Evolutionary conservation across 345 rosid species (phyloP), one percentile per base, ranked within the genome.

Genomic region (Noccaea bulbosa): DNA sequence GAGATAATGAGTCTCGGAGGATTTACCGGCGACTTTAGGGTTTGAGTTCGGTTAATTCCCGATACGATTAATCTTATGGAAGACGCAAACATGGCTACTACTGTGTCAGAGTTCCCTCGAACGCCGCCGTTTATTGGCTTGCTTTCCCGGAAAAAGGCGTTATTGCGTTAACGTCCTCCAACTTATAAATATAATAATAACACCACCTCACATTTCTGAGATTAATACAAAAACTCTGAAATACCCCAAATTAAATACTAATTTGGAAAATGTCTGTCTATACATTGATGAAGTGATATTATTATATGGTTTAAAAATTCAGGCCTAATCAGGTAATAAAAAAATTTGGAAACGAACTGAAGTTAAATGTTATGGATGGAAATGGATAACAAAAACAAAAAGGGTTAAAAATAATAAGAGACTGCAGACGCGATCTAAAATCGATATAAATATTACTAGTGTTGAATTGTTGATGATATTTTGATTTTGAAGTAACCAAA

Each of bases 31-130:
- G 79, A 69, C 5, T 45, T 69, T 14, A 62, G 65, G 79, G 58
- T 27, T 10, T 11, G 66, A 14, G 70, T 33, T 10, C 74, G 70
- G 60, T 68, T 52, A 38, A 52, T 3, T 2, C 74, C 58, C 2
- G 70, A 55, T 32, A 41, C 66, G 75, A 69, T 40, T 46, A 69
- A 47, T 74, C 79, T 75, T 47, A 75, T 20, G 1, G 79, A 62
- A 46, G 79, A 75, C 20, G 79, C 69, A 12, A 69, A 53, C 79
- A 75, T 75, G 27, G 45, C 34, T 30, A 15, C 34, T 30, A 15
- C 59, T 16, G 54, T 17, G 22, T 33, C 30, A 22, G 39, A 3
- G 1, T 8, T 40, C 41, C 30, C 12, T 5, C 30, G 2, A 50
- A 61, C 68, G 53, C 0, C 16, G 68, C 17, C 62, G 69, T 71